Conservation (phyloP, 192 early-diverging fungal species). For the Cladochytrium replicatum region DNA sequence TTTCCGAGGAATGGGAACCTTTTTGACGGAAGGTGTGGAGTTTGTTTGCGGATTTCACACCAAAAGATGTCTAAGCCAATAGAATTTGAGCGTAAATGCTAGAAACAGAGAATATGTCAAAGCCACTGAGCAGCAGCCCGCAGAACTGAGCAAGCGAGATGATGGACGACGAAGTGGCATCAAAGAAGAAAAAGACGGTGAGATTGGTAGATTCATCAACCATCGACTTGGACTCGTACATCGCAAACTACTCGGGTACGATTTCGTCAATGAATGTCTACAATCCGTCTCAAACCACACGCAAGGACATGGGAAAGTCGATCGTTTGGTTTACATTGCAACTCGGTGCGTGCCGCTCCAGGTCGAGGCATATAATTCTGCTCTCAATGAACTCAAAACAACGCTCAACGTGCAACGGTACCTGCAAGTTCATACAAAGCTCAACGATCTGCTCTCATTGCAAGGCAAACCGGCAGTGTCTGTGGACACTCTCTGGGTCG, state of each 20-base stretch:
- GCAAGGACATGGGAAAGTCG: slow-evolving; percentile 56
- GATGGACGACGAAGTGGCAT: no score
- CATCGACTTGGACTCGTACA: slow-evolving; percentile 56
- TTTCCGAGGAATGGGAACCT: no score
- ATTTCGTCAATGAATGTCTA: neutral
- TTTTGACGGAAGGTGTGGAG: no score
- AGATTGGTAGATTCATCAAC: no score
- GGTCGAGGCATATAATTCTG: slow-evolving; percentile 55
- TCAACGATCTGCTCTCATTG: slow-evolving; percentile 42
- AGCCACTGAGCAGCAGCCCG: no score
- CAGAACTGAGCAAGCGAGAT: no score
- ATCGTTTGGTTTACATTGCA: slow-evolving; percentile 66
- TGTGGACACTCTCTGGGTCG: slow-evolving; percentile 29
- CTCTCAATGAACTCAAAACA: slow-evolving; percentile 45
- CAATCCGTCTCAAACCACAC: no score
- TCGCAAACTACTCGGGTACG: slow-evolving; percentile 55
- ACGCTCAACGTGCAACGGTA: slow-evolving; percentile 44
- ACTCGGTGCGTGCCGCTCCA: slow-evolving; percentile 54
- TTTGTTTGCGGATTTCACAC: no score
- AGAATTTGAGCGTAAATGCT: no score
- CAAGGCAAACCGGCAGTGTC: slow-evolving; percentile 32
- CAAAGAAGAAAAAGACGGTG: no score
- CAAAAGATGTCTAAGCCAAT: no score
- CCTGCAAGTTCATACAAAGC: slow-evolving; percentile 29
- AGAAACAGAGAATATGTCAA: no score